phyloP scores from a whole-genome alignment of 108 stramenopile species.

The Cyclostephanos invisitatus region DNA sequence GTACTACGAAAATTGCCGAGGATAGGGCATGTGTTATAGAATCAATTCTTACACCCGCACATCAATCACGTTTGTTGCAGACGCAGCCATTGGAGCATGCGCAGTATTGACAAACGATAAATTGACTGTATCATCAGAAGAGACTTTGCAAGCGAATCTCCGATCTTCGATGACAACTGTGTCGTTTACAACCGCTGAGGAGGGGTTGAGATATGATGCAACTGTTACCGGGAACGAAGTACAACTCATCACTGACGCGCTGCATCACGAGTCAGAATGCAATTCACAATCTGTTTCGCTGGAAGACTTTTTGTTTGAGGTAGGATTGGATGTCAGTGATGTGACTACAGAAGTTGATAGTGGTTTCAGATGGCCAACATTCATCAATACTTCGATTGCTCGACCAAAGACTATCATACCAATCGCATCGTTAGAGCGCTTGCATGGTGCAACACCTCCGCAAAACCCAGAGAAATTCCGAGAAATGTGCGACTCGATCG shows the following conservation, averaged over 20 bases:
- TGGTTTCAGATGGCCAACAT: slow-evolving; percentile 34
- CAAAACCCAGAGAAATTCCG: slow-evolving; percentile 45
- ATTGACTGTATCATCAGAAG: slow-evolving; percentile 14
- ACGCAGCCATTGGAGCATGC: slow-evolving; percentile 74
- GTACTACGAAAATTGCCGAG: neutral
- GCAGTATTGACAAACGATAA: slow-evolving; percentile 30
- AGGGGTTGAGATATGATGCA: slow-evolving; percentile 16
- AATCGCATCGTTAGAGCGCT: slow-evolving; percentile 44
- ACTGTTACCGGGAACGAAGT: slow-evolving; percentile 24
- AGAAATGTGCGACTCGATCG: slow-evolving; percentile 55
- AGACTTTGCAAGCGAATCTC: neutral
- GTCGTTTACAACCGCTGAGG: slow-evolving; percentile 27
- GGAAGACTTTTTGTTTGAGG: slow-evolving; percentile 14
- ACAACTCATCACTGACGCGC: slow-evolving; percentile 27
- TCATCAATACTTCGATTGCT: slow-evolving; percentile 60
- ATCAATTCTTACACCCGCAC: neutral
- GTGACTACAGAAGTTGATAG: slow-evolving; percentile 3
- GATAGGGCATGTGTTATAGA: neutral
- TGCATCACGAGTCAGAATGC: slow-evolving; percentile 32
- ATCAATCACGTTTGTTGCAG: slow-evolving; percentile 37
- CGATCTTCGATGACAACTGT: slow-evolving; percentile 6
- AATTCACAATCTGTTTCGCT: slow-evolving; percentile 4
- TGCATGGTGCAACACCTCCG: slow-evolving; percentile 51
- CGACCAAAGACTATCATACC: slow-evolving; percentile 71
- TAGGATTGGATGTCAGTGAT: slow-evolving; percentile 23